Evolutionary conservation across 306 rosid species (phyloP).

Genomic region (Dalbergia cochinchinensis): DNA sequence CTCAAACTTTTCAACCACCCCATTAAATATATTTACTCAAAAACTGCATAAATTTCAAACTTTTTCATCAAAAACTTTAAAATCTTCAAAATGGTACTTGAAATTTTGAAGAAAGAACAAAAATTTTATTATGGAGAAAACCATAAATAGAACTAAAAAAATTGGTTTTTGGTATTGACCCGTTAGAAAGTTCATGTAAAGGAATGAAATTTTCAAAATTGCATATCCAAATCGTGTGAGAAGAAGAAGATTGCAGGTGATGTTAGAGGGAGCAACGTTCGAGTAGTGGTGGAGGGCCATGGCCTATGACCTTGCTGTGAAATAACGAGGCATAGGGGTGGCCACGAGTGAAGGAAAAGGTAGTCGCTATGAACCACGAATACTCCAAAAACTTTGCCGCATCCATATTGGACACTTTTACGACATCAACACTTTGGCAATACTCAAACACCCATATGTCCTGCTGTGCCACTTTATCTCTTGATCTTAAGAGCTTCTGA

Average conservation of each 20-base stretch:
- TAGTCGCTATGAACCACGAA: too few species aligned
- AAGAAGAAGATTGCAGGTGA: conserved; percentile 18
- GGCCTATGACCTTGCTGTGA: too few species aligned
- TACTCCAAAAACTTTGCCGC: too few species aligned
- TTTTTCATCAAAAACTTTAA: conserved; percentile 12
- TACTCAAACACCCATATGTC: too few species aligned
- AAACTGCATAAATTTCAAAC: conserved; percentile 46
- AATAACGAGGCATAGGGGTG: too few species aligned
- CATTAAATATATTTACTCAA: conserved; percentile 14
- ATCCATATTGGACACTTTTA: too few species aligned
- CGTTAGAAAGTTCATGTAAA: conserved; percentile 19
- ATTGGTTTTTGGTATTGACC: conserved; percentile 36
- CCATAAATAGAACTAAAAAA: not conserved
- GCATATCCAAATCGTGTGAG: conserved; percentile 43
- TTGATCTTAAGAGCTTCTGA: too few species aligned
- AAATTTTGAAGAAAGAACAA: conserved; percentile 12
- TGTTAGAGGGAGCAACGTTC: too few species aligned
- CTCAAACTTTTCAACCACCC: conserved; percentile 34
- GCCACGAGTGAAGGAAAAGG: too few species aligned
- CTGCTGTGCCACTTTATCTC: too few species aligned
- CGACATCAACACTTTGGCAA: too few species aligned
- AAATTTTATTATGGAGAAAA: conserved; percentile 4
- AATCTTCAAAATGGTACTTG: conserved; percentile 36
- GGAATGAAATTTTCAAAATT: conserved; percentile 40
- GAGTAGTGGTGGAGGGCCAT: too few species aligned